Base-by-base conservation (phyloP, 805 yeast genomes). In the Cyberlindnera xylosilytica region DNA sequence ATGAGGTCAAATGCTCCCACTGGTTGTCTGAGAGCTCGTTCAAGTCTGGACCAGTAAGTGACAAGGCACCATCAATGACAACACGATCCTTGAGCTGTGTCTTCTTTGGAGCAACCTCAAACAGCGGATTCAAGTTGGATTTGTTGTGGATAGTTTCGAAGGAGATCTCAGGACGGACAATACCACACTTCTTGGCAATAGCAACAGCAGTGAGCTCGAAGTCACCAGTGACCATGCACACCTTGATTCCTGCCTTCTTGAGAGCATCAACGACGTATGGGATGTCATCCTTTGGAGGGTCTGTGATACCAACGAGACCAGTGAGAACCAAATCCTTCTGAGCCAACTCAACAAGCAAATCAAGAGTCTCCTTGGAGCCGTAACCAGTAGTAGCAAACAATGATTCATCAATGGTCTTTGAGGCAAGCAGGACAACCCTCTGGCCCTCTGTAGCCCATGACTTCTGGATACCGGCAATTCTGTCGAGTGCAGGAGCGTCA, bases 171-270 rank as follows among this genome's bases (percentile, higher is more conserved):
- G 45, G 37, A 19, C 42, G 28, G 3, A 67, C 46, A 22, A 69
- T 68, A 13, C 71, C 72, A 54, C 68, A 60, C 42, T 69, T 68
- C 28, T 65, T 64, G 4, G 77, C 78, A 48, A 76, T 75, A 3
- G 77, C 67, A 27, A 70, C 62, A 1, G 76, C 81, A 22, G 80
- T 76, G 12, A 70, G 57, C 50, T 72, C 75, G 47, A 68, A 74
- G 54, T 76, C 82, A 44, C 81, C 81, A n/a, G 75, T 71, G 18
- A 70, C 66, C 74, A 71, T 70, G 6, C 63, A 62, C 13, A 65
- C 56, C 36, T 61, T 68, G 41, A 71, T 63, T 12, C 74, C 73
- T 8, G 75, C 74, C 17, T 44, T 53, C 41, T 64, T 62, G 27
- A 70, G 57, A 6, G 53, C 57, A 6, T 42, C 32, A 23, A 70